Conservation (phyloP, 2,329 filamentous ascomycete genomes). For the Waltergamsia citrina region DNA sequence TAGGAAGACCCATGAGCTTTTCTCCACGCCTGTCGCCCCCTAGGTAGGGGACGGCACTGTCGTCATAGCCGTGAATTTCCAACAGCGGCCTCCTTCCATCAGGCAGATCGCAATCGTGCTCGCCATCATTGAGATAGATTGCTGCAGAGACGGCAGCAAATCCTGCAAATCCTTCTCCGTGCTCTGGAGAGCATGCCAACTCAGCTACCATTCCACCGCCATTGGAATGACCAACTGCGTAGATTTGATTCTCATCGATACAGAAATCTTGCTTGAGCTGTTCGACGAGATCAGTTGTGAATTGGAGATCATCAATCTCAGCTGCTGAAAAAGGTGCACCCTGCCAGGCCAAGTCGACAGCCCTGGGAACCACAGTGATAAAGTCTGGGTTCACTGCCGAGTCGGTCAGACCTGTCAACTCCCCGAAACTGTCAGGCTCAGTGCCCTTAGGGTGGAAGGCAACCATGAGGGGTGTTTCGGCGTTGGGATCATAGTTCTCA, state of each 20-base stretch:
- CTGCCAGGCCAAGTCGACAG: slow-evolving; percentile 31
- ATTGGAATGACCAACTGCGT: slow-evolving; percentile 32
- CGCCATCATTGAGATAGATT: slow-evolving; percentile 26
- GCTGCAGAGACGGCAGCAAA: slow-evolving; percentile 30
- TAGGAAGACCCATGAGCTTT: too few species aligned
- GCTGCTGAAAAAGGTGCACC: slow-evolving; percentile 23
- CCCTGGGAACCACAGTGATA: slow-evolving; percentile 35
- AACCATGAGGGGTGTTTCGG: slow-evolving; percentile 27
- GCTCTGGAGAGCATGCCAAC: slow-evolving; percentile 26
- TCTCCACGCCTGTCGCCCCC: slow-evolving; percentile 25
- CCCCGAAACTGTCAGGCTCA: slow-evolving; percentile 21
- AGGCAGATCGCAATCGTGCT: slow-evolving; percentile 20
- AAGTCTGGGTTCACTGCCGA: slow-evolving; percentile 22
- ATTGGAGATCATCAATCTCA: slow-evolving; percentile 25
- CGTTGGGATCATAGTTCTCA: slow-evolving; percentile 18
- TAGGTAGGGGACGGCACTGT: neutral
- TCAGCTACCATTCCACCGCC: slow-evolving; percentile 33
- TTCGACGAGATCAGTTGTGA: slow-evolving; percentile 31
- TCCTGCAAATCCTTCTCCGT: slow-evolving; percentile 27
- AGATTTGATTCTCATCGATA: slow-evolving; percentile 28
- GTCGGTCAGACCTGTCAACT: slow-evolving; percentile 23
- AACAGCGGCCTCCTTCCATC: slow-evolving; percentile 6
- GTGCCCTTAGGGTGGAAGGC: slow-evolving; percentile 34
- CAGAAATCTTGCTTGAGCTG: slow-evolving; percentile 25
- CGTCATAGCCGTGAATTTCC: slow-evolving; percentile 1